Conservation (phyloP, 768 basidiomycete species). For the Suillus plorans region DNA sequence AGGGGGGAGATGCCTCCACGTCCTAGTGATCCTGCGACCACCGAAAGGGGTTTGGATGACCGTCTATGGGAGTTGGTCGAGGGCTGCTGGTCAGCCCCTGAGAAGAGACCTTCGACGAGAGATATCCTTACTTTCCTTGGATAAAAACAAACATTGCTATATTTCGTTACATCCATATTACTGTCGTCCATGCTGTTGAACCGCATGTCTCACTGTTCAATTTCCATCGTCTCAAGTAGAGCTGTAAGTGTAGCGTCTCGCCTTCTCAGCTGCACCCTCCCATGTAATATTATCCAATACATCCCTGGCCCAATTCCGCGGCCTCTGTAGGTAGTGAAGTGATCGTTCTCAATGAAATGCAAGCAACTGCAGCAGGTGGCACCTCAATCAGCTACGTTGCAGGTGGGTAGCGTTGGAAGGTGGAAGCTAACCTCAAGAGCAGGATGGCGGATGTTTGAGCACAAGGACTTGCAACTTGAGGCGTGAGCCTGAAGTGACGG, state of each 20-base stretch:
- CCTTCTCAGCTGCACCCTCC: constrained; percentile 42
- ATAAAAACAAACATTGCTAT: neutral
- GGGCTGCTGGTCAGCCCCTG: constrained; percentile 41
- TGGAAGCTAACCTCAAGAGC: too few species aligned
- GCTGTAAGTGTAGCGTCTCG: neutral
- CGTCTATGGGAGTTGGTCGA: constrained; percentile 44
- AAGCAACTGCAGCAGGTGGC: too few species aligned
- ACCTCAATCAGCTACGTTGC: too few species aligned
- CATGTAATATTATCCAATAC: constrained; percentile 39
- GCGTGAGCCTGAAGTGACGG: too few species aligned
- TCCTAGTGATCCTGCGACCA: constrained; percentile 34
- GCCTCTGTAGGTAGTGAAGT: constrained; percentile 26
- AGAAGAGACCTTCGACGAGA: constrained; percentile 40
- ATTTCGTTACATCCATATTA: neutral
- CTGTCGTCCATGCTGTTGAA: neutral
- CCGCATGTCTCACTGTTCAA: neutral
- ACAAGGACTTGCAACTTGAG: too few species aligned
- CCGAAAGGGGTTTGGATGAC: constrained; percentile 45
- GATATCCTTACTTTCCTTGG: constrained; percentile 29
- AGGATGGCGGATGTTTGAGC: too few species aligned
- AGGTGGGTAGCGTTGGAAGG: too few species aligned
- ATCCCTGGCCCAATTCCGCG: constrained; percentile 43
- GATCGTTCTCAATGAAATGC: neutral
- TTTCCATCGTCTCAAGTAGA: neutral
- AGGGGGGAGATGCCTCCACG: constrained; percentile 43